Base-by-base conservation (phyloP, 176 grass and related monocot genomes). In the Thalia dealbata region DNA sequence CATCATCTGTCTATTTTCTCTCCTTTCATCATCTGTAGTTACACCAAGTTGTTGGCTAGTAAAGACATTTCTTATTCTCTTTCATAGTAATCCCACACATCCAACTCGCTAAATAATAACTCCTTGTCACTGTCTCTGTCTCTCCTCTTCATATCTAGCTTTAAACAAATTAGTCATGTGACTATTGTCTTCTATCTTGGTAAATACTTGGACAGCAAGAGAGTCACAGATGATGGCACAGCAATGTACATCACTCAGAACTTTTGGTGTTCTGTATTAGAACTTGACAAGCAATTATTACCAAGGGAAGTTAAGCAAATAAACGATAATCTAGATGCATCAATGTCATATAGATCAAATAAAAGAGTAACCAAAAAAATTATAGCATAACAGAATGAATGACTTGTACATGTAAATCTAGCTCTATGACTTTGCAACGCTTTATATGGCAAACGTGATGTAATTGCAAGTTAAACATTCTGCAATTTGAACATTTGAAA, bases 371-470 rank as follows among this genome's bases (percentile, higher is more conserved):
- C 19, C 54, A 58, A 58, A 58, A 58, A 73, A n/a, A 0, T 3
- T 70, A 11, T 13, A 50, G 21, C 19, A 80, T 43, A 46, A 73
- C 72, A 79, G 61, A 44, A 14, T 28, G 15, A 71, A 27, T 38
- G 32, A 38, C 32, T 38, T 1, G 32, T 38, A 38, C 32, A 38
- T 38, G 32, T 38, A 38, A 38, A 38, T 38, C 32, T n/a, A 38
- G 32, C 32, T 4, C 32, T 4, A 38, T 4, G 14, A 13, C 25
- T 19, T 22, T 22, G 21, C 21, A 58, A 58, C 10, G 54, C 54
- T n/a, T 23, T 38, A 38, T 38, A 38, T 38, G 32, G 32, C 32
- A 58, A 19, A 58, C 8, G 21, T n/a, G 54, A 7, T 7, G 22
- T n/a, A 58, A 19, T 58, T 58, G 21, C 21, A 58, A 58, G 54